Percentiles rank a stretch among this genome's conserved stretches.
phyloP scores from a whole-genome alignment of 331 rosid species.

The Malus hybrid region DNA sequence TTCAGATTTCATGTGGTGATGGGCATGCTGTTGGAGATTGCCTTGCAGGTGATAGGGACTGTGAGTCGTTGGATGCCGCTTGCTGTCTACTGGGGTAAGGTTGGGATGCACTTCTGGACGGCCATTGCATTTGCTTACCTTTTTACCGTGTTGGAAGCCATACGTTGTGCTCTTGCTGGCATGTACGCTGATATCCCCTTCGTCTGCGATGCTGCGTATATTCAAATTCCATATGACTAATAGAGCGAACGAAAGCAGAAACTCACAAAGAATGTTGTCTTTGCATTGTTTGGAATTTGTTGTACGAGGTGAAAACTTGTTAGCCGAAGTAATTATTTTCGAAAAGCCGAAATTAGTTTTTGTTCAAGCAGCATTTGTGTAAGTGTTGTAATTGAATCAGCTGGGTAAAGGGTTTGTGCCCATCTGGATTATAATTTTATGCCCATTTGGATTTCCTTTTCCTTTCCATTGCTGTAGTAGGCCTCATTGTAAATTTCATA shows the following conservation, averaged over 20 bases:
- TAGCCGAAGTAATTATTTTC: background rate
- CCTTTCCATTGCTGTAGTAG: no score
- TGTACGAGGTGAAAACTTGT: background rate
- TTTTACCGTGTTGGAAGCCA: slow-evolving; percentile 71
- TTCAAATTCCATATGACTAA: slow-evolving; percentile 91
- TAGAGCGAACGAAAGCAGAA: background rate
- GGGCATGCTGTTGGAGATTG: slow-evolving; percentile 91
- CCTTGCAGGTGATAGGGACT: slow-evolving; percentile 82
- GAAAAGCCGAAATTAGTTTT: background rate
- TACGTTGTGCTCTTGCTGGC: slow-evolving; percentile 87
- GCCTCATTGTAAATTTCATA: no score
- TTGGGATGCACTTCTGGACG: slow-evolving; percentile 97
- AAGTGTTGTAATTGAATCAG: background rate
- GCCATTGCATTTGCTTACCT: slow-evolving; percentile 57
- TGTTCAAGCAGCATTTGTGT: background rate
- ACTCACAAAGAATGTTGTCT: background rate
- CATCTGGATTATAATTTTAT: background rate
- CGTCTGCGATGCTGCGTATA: slow-evolving; percentile 87
- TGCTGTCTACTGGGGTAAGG: slow-evolving; percentile 70
- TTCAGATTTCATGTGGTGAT: slow-evolving; percentile 84
- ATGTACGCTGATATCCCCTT: slow-evolving; percentile 96
- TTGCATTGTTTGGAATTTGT: background rate
- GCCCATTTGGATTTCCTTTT: no score
- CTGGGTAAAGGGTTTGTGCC: background rate
- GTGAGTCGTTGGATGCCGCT: slow-evolving; percentile 93